A percentile compares a stretch with the other conserved stretches of the same genome.
Evolutionary conservation across 148 eudicot genomes (phyloP).

Genomic region (Fallopia convolvulus): DNA sequence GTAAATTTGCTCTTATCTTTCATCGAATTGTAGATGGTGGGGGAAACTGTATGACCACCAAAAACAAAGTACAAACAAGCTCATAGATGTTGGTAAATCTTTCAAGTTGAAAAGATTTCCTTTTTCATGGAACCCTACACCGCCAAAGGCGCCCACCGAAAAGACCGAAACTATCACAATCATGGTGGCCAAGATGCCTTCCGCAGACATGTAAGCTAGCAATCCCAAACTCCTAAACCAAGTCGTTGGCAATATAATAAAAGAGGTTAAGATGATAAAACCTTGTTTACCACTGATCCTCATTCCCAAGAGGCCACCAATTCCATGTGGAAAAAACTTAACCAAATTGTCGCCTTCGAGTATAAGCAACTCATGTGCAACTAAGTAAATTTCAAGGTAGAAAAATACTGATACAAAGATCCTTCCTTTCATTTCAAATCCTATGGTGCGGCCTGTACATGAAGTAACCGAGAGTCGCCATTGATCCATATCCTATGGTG

Average conservation of each 20-base stretch:
- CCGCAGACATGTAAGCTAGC: conserved; percentile 43
- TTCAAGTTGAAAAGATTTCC: conserved; percentile 30
- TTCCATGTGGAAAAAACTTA: conserved; percentile 26
- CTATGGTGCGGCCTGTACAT: conserved; percentile 41
- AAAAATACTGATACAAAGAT: conserved; percentile 23
- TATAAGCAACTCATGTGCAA: conserved; percentile 38
- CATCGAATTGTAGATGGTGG: conserved; percentile 52
- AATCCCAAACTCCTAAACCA: conserved; percentile 38
- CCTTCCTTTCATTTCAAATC: conserved; percentile 37
- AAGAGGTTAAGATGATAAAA: conserved; percentile 30
- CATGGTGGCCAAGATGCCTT: conserved; percentile 43
- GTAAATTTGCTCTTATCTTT: conserved; percentile 42
- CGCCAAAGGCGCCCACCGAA: conserved; percentile 42
- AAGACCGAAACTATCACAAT: conserved; percentile 31
- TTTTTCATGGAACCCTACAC: conserved; percentile 38
- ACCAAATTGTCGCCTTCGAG: conserved; percentile 44
- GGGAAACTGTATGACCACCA: conserved; percentile 55
- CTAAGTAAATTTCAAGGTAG: conserved; percentile 33
- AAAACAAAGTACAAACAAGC: conserved; percentile 54
- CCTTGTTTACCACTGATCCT: not conserved
- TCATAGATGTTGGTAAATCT: conserved; percentile 43
- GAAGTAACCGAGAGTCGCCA: conserved; percentile 43
- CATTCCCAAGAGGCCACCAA: not conserved
- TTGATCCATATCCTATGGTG: conserved; percentile 32
- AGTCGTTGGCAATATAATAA: conserved; percentile 42